A percentile compares a stretch with the other conserved stretches of the same genome.
phyloP scores from a whole-genome alignment of 1,284 basidiomycete species.

The Irpex sp. region DNA sequence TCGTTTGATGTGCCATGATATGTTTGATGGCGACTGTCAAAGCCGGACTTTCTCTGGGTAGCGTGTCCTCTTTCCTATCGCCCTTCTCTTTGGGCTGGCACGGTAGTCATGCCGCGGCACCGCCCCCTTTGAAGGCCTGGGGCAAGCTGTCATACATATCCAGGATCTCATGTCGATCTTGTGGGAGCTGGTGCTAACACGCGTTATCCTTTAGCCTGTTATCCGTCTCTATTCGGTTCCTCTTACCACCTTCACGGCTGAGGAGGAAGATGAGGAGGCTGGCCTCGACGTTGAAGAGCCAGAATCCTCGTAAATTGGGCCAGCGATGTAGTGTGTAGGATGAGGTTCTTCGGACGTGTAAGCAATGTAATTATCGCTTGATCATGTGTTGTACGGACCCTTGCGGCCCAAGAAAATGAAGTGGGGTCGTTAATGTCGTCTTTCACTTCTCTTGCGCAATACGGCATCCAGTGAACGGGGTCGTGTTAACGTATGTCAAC shows the following conservation, averaged over 20 bases:
- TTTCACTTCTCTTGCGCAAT: not conserved
- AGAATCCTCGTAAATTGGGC: slow-evolving; percentile 25
- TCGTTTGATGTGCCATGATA: not conserved
- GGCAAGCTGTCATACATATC: not conserved
- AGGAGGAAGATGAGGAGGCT: slow-evolving; percentile 53
- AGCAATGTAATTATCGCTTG: not conserved
- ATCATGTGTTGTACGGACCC: not conserved
- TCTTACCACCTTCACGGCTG: slow-evolving; percentile 74
- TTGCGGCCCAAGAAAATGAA: not conserved
- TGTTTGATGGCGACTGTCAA: not conserved
- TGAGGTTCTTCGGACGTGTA: not conserved
- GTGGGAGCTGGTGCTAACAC: not conserved
- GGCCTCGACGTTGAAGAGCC: slow-evolving; percentile 49
- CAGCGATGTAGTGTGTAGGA: not conserved
- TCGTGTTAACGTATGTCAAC: too few relatives aligned
- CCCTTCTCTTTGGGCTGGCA: not conserved
- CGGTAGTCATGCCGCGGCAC: not conserved
- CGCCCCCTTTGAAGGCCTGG: not conserved
- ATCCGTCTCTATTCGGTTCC: slow-evolving; percentile 94
- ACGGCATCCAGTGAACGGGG: not conserved
- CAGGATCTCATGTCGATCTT: not conserved
- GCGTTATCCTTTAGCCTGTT: slow-evolving; percentile 61
- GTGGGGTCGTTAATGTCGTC: not conserved
- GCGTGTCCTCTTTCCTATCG: not conserved
- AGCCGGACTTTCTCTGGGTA: not conserved